A percentile compares a stretch with the other conserved stretches of the same genome.
These are phyloP conservation scores for Sphagnum tenellum DNA, from an alignment of 225 moss, liverwort and hornwort species.

Conservation along the genomic window DNA sequence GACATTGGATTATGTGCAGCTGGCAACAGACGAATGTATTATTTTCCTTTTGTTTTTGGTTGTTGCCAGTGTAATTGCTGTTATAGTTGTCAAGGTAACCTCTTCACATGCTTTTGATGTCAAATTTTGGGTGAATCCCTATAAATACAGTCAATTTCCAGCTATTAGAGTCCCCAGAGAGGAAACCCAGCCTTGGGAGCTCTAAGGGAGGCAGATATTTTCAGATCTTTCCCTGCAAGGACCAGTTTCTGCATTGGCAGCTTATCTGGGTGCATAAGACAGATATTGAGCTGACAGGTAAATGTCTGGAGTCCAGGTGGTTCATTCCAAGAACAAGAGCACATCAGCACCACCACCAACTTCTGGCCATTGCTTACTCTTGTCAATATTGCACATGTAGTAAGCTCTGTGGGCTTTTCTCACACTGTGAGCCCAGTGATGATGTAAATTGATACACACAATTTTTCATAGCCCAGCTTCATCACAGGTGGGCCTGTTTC, in stretches of 20 bases:
- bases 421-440: too few relatives aligned
- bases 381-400: slow-evolving; percentile 10
- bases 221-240: too few relatives aligned
- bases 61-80: slow-evolving; percentile 68
- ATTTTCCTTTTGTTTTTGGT: slow-evolving; percentile 78
- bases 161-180: neutral
- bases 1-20: slow-evolving; percentile 31
- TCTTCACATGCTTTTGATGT: neutral
- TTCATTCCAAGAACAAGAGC: slow-evolving; percentile 64
- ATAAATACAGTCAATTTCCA: neutral
- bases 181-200: too few relatives aligned
- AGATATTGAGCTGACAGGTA: neutral
- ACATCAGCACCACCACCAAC: slow-evolving; percentile 55
- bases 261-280: too few relatives aligned
- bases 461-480: too few relatives aligned
- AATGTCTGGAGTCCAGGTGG: slow-evolving; percentile 42
- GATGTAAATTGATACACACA: too few relatives aligned
- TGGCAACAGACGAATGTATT: slow-evolving; percentile 79
- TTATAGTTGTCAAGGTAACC: slow-evolving; percentile 73
- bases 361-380: slow-evolving; percentile 25
- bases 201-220: too few relatives aligned
- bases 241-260: too few relatives aligned
- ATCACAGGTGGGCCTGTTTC: too few relatives aligned
- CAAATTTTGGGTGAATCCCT: neutral
- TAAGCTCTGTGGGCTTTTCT: slow-evolving; percentile 3